Evolutionary conservation across 345 rosid species (phyloP), one percentile per base, ranked within the genome.

Genomic region (Toxicodendron radicans): DNA sequence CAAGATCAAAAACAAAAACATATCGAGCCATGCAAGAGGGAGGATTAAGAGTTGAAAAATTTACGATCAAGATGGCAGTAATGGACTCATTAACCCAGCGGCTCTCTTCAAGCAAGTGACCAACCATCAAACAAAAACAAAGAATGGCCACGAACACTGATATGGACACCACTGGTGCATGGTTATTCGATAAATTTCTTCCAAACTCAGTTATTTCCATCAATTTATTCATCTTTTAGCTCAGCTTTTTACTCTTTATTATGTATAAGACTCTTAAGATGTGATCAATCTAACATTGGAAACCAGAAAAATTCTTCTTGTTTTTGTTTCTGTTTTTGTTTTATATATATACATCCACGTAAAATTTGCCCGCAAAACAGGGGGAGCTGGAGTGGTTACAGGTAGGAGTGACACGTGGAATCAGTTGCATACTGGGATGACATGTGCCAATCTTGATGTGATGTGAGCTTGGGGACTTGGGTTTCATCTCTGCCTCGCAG

Each of bases 11-110:
- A 5, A 59, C 20, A 5, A 20, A 16, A 13, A 27, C 14, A 20
- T 23, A 12, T 30, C 3, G 33, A n/a, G 24, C 32, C 41, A 52
- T 35, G 2, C 24, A 58, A 24, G n/a, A 45, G 57, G 51, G 30
- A 1, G 1, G 30, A 27, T 27, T 27, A 27, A 27, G 30, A 27
- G 30, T 27, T 27, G 2, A 27, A 27, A 27, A 27, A 0, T 27
- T 83, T 79, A 94, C 98, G n/a, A 88, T 83, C 27, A 88, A 41
- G 75, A 94, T 94, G 87, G 97, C 97, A 46, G 92, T 88, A 71
- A 90, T 89, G 83, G 98, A 94, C 81, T 90, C 98, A 64, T 90
- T 94, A 69, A 92, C 91, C 98, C 97, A 94, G 13, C 91, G 85
- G 64, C 84, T 94, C 66, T 89, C 95, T 83, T 92, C 98, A 13